These are phyloP conservation scores for Apocynum venetum DNA, from an alignment of 257 asterid species.

Conservation along the genomic window DNA sequence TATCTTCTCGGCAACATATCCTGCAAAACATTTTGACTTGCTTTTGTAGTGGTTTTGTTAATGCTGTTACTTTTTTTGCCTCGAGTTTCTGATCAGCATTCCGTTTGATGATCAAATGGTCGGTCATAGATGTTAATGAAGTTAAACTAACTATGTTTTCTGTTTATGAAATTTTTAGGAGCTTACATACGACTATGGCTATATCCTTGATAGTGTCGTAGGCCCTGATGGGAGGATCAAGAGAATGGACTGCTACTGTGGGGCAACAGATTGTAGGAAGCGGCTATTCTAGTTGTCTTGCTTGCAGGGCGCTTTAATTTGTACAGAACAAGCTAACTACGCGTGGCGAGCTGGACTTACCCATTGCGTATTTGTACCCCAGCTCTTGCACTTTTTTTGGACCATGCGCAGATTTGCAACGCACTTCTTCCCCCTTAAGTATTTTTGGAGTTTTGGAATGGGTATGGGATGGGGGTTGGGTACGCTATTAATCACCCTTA, in stretches of 20 bases:
- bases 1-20: neutral
- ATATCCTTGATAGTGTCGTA: conserved; percentile 64
- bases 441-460: no score
- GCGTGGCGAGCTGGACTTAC: neutral
- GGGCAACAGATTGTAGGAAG: conserved; percentile 64
- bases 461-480: no score
- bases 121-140: neutral
- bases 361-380: neutral
- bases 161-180: conserved; percentile 44
- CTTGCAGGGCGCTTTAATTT: neutral
- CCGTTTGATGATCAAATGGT: neutral
- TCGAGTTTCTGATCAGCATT: neutral
- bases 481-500: no score
- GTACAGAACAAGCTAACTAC: neutral
- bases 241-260: conserved; percentile 61
- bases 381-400: neutral
- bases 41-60: neutral
- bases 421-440: no score
- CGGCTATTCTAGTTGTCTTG: conserved; percentile 38
- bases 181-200: conserved; percentile 72
- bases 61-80: neutral
- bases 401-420: neutral
- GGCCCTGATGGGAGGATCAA: conserved; percentile 56
- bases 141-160: neutral
- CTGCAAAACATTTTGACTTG: neutral